phyloP scores from a whole-genome alignment of 2,329 filamentous ascomycete species.

The Periconia sp. region DNA sequence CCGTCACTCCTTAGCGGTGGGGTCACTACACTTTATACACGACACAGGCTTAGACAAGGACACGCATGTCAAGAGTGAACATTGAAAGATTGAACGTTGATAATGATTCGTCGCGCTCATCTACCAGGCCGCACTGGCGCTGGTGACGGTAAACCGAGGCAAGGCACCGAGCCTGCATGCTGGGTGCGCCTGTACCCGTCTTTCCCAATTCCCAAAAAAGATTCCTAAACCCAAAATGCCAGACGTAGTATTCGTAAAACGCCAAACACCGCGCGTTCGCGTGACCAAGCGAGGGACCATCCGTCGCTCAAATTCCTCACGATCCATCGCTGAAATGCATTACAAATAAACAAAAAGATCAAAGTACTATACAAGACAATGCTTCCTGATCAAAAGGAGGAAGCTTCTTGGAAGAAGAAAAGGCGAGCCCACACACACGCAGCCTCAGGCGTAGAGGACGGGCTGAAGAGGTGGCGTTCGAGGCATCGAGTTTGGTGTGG shows the following conservation, averaged over 20 bases:
- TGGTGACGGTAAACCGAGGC: slow-evolving; percentile 17
- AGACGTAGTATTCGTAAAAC: slow-evolving; percentile 24
- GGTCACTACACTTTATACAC: too few species aligned
- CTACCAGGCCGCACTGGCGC: slow-evolving; percentile 36
- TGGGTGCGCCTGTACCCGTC: slow-evolving; percentile 22
- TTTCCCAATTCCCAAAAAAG: slow-evolving; percentile 10
- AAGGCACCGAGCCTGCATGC: slow-evolving; percentile 18
- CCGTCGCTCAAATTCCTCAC: slow-evolving; percentile 24
- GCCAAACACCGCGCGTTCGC: slow-evolving; percentile 31
- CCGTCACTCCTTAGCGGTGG: neutral
- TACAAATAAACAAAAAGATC: slow-evolving; percentile 32
- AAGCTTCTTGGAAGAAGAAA: slow-evolving; percentile 8
- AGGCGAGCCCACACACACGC: neutral
- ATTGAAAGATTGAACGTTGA: too few species aligned
- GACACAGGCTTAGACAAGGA: too few species aligned
- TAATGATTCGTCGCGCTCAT: slow-evolving; percentile 17
- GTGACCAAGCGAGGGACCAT: slow-evolving; percentile 39
- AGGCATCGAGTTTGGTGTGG: slow-evolving; percentile 76
- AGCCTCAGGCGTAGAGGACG: slow-evolving; percentile 29
- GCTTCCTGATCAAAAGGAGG: slow-evolving; percentile 18
- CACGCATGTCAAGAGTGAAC: too few species aligned
- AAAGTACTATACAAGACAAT: slow-evolving; percentile 32
- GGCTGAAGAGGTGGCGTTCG: slow-evolving; percentile 64
- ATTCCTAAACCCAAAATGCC: slow-evolving; percentile 6
- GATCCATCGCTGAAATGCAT: slow-evolving; percentile 47